These are phyloP conservation scores for Pseudogymnoascus destructans DNA, from an alignment of 2,329 filamentous ascomycete species.

Conservation along the genomic window DNA sequence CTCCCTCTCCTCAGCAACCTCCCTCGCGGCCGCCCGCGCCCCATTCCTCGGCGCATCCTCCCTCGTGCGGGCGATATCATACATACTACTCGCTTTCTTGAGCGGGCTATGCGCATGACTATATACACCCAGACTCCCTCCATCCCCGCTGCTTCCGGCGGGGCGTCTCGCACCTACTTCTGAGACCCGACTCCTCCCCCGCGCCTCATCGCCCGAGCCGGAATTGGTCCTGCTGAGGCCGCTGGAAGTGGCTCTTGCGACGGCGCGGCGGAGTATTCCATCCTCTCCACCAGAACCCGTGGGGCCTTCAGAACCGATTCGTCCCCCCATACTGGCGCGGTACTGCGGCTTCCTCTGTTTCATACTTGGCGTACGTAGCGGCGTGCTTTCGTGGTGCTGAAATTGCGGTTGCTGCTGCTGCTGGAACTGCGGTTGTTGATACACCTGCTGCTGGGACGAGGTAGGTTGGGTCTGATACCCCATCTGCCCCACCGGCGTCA, in stretches of 20 bases:
- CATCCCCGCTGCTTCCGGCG: no score
- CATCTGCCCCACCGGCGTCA: constrained; percentile 32
- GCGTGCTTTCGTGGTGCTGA: constrained; percentile 26
- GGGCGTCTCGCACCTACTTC: no score
- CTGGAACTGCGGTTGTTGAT: constrained; percentile 16
- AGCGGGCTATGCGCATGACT: constrained; percentile 71
- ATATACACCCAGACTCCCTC: constrained; percentile 69
- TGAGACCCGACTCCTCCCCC: background rate
- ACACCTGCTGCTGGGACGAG: constrained; percentile 15
- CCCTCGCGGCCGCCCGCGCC: constrained; percentile 41
- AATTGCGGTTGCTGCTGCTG: constrained; percentile 17
- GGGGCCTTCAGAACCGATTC: background rate
- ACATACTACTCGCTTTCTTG: constrained; percentile 58
- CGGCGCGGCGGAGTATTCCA: background rate
- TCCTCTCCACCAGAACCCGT: no score
- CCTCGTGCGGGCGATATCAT: constrained; percentile 37
- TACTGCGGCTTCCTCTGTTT: constrained; percentile 44
- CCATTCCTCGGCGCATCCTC: constrained; percentile 41
- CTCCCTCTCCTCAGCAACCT: constrained; percentile 22
- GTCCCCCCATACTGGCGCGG: constrained; percentile 17
- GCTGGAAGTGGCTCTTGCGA: background rate
- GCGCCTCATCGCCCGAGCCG: background rate
- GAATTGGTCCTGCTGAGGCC: no score
- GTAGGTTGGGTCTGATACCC: constrained; percentile 28
- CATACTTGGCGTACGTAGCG: constrained; percentile 29